Conservation (phyloP, 768 basidiomycete genomes). For the Sporobolomyces pararoseus region DNA sequence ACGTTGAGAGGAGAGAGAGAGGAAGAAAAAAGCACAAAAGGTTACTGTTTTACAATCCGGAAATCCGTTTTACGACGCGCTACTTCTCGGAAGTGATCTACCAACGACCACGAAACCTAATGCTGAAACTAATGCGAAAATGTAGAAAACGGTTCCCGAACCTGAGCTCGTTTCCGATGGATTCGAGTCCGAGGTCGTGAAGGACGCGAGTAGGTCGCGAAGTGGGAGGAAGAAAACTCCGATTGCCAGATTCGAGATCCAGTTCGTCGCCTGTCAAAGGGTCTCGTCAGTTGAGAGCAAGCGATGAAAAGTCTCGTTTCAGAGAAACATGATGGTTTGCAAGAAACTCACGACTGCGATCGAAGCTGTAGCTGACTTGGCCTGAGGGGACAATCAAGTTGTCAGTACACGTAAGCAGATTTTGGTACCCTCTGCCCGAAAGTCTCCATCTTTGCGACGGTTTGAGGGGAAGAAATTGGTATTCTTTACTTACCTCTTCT, state of each 20-base stretch:
- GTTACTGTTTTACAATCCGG: too few species aligned
- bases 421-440: too few species aligned
- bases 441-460: background rate
- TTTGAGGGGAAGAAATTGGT: too few species aligned
- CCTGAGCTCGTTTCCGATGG: constrained; percentile 44
- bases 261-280: constrained; percentile 56
- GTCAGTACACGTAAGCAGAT: too few species aligned
- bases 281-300: constrained; percentile 72
- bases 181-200: background rate
- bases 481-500: constrained; percentile 60
- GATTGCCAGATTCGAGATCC: constrained; percentile 79
- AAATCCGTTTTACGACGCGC: background rate
- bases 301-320: too few species aligned
- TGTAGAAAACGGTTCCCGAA: constrained; percentile 68
- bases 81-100: background rate
- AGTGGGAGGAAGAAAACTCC: constrained; percentile 81
- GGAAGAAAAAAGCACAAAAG: too few species aligned
- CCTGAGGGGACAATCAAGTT: constrained; percentile 35
- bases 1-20: too few species aligned
- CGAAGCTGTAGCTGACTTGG: constrained; percentile 46
- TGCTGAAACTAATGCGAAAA: constrained; percentile 65
- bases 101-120: constrained; percentile 38
- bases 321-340: too few species aligned
- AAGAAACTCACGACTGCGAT: constrained; percentile 52
- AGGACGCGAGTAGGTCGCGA: constrained; percentile 64